Conservation (phyloP, 805 yeast genomes). For the Pichia thaimueangensis region DNA sequence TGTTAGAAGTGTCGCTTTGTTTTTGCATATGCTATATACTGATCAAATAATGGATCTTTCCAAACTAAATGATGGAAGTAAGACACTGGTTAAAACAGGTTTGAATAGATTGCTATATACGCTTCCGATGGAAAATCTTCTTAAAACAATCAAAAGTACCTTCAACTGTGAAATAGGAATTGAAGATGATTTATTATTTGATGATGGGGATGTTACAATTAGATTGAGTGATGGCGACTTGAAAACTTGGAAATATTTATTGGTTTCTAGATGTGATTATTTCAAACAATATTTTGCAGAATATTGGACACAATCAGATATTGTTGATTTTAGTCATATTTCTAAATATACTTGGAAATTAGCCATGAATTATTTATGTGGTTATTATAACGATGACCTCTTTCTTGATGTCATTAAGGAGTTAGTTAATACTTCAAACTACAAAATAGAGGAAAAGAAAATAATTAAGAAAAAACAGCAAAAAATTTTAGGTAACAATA, state of each 20-base stretch:
- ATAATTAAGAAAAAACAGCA: not conserved
- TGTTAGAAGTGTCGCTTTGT: slow-evolving; percentile 30
- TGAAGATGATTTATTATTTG: too few relatives aligned
- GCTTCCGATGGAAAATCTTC: slow-evolving; percentile 1
- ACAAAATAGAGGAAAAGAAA: not conserved
- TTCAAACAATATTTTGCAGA: slow-evolving; percentile 53
- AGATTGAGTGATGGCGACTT: slow-evolving; percentile 42
- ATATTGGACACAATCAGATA: slow-evolving; percentile 39
- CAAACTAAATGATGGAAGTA: slow-evolving; percentile 26
- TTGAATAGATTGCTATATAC: slow-evolving; percentile 12
- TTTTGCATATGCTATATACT: slow-evolving; percentile 46
- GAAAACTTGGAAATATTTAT: slow-evolving; percentile 42
- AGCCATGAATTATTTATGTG: slow-evolving; percentile 52
- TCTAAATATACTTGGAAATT: slow-evolving; percentile 37
- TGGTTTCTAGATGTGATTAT: slow-evolving; percentile 53
- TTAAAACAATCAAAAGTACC: not conserved
- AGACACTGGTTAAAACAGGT: slow-evolving; percentile 6
- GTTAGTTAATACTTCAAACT: not conserved
- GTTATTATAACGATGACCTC: slow-evolving; percentile 37
- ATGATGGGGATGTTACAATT: slow-evolving; percentile 38
- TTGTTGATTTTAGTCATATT: slow-evolving; percentile 35
- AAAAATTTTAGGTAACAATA: not conserved
- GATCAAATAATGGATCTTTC: slow-evolving; percentile 40
- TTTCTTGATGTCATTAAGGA: slow-evolving; percentile 28
- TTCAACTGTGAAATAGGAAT: not conserved